These are phyloP conservation scores for Beta lomatogona DNA, from an alignment of 179 eudicot genomes.

Conservation along the genomic window DNA sequence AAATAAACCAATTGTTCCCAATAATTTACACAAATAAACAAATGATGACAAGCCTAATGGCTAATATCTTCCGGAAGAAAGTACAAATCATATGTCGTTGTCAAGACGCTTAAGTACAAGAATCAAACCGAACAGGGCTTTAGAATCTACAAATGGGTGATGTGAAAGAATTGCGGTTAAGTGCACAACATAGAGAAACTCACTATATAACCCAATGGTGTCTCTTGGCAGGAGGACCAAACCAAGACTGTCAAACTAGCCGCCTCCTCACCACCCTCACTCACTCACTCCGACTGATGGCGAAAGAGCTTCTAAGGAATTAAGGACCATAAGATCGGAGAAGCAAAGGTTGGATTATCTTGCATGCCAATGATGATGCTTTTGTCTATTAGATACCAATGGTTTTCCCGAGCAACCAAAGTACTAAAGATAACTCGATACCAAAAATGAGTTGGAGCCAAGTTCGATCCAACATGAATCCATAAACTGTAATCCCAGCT, in stretches of 20 bases:
- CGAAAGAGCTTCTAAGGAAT: background rate
- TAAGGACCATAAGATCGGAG: background rate
- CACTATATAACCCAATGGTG: background rate
- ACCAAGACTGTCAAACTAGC: background rate
- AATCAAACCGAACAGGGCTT: background rate
- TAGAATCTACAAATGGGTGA: slow-evolving; percentile 21
- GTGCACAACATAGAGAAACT: background rate
- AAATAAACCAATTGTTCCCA: slow-evolving; percentile 1
- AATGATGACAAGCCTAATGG: slow-evolving; percentile 19
- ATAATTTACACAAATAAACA: background rate
- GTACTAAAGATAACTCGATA: slow-evolving; percentile 76
- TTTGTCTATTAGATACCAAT: slow-evolving; percentile 49
- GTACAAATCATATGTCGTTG: background rate
- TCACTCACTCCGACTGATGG: background rate
- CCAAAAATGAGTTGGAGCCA: slow-evolving; percentile 85
- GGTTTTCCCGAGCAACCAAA: slow-evolving; percentile 91
- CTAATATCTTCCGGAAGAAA: slow-evolving; percentile 2
- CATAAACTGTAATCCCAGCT: slow-evolving; percentile 87
- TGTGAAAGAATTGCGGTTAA: background rate
- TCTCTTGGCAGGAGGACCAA: background rate
- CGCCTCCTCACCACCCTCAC: background rate
- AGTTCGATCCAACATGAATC: slow-evolving; percentile 82
- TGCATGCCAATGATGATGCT: background rate
- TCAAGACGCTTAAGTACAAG: slow-evolving; percentile 6
- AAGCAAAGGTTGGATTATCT: background rate